Evolutionary conservation across 164 flowering plant genomes (phyloP), one percentile per base, ranked within the genome.

Genomic region (Vitis rotundifolia): DNA sequence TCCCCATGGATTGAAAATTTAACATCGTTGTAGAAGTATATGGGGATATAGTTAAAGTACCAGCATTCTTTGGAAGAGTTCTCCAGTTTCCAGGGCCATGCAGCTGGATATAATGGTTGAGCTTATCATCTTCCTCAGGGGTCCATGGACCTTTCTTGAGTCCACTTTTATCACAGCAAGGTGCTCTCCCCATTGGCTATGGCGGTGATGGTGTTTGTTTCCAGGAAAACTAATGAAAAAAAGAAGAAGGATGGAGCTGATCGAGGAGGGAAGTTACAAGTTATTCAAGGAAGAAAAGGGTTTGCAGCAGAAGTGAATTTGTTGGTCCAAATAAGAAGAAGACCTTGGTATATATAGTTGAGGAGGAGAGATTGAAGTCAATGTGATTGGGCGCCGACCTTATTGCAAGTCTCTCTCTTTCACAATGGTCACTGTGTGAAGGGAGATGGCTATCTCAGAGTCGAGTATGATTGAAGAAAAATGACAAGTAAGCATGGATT

Each of bases 1-100:
- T 12, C 11, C 0, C 11, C 15, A 57, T 18, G 26, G 10, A 57
- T 14, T 0, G 18, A 55, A 55, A n/a, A 8, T 7, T 53, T 53
- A 53, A 53, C n/a, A 19, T n/a, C 12, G 50, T 50, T 59, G 14
- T 16, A 2, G 11, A 8, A 1, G 0, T 8, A 26, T 3, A 1
- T 18, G 1, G 56, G 0, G n/a, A 22, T 19, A 70, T 15, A 15
- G 3, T 9, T 19, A 0, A 67, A 11, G 0, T 61, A 81, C 85
- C 85, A 13, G 89, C 87, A 63, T 82, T 79, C 64, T 83, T 87
- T 2, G 90, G 90, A 11, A 87, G 90, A 29, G 72, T 76, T 16
- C 88, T 72, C 90, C 90, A 87, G 66, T 83, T 78, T 2, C 90
- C 90, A 11, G 82, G 83, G 12, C 90, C 90, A 50, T 84, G 82